These are phyloP conservation scores for Chlamydomonas sp. DNA, from an alignment of 139 green algal species.

Conservation along the genomic window DNA sequence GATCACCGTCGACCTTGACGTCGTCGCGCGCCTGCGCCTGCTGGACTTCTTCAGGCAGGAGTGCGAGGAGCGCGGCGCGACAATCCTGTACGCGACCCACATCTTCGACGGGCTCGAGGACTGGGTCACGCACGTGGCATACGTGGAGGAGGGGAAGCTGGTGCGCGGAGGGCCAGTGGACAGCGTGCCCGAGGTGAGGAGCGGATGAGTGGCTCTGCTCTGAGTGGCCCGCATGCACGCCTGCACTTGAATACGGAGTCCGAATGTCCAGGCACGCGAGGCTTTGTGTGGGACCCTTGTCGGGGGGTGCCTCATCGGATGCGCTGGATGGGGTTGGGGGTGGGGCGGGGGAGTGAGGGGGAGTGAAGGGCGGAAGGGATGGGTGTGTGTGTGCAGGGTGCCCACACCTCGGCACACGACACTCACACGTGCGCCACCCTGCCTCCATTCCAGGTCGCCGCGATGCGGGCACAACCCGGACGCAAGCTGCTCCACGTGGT, in stretches of 20 bases:
- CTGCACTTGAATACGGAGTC: constrained; percentile 21
- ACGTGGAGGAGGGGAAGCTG: constrained; percentile 67
- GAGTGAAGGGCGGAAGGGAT: too few species aligned
- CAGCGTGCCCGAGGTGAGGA: too few species aligned
- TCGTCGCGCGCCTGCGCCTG: constrained; percentile 86
- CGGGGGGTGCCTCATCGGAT: too few species aligned
- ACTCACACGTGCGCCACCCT: too few species aligned
- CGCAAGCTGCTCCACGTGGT: constrained; percentile 71
- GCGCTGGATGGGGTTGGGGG: too few species aligned
- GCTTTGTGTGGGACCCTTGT: too few species aligned
- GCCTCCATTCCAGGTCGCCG: too few species aligned
- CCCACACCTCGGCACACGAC: too few species aligned
- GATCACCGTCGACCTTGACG: constrained; percentile 98
- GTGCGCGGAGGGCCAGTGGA: constrained; percentile 11
- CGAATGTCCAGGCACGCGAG: too few species aligned
- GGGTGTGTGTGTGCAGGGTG: too few species aligned
- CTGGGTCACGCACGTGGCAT: constrained; percentile 81
- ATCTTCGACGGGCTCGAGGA: constrained; percentile 95
- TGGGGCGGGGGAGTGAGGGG: too few species aligned
- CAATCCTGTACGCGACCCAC: constrained; percentile 94
- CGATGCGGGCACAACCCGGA: not conserved
- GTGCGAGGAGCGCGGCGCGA: constrained; percentile 66
- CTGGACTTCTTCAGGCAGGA: constrained; percentile 85
- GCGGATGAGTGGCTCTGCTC: not conserved
- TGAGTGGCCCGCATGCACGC: constrained; percentile 23